Conservation (phyloP, 2,329 filamentous ascomycete species). For the Xylariomycetidae sp. region DNA sequence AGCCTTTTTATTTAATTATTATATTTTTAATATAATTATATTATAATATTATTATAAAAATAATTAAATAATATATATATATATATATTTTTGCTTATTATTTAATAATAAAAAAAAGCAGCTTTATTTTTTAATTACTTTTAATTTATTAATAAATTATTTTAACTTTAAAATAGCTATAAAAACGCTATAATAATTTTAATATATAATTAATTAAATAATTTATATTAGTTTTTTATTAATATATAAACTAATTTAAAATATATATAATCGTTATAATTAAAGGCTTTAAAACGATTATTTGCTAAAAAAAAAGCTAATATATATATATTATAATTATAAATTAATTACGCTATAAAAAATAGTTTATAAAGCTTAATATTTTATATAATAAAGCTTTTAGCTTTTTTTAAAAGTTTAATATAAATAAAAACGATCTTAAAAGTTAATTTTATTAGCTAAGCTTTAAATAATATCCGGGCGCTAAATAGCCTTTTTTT, state of each 20-base stretch:
- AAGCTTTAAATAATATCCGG: background rate
- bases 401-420: background rate
- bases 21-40: background rate
- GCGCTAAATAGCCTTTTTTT: background rate
- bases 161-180: background rate
- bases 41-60: background rate
- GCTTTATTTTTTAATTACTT: background rate
- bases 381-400: background rate
- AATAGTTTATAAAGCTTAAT: conserved; percentile 1
- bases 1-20: conserved; percentile 1
- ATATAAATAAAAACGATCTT: background rate
- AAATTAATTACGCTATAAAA: conserved; percentile 1
- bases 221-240: background rate
- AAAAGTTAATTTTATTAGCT: background rate
- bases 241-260: background rate
- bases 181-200: background rate
- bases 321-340: conserved; percentile 2
- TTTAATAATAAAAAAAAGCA: background rate
- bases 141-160: background rate
- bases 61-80: background rate
- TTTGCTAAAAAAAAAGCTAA: background rate
- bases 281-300: too few relatives aligned
- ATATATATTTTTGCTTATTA: background rate
- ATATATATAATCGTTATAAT: background rate
- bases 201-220: background rate